phyloP scores from a whole-genome alignment of 192 early-diverging fungal species.

The Umbelopsis ramanniana region DNA sequence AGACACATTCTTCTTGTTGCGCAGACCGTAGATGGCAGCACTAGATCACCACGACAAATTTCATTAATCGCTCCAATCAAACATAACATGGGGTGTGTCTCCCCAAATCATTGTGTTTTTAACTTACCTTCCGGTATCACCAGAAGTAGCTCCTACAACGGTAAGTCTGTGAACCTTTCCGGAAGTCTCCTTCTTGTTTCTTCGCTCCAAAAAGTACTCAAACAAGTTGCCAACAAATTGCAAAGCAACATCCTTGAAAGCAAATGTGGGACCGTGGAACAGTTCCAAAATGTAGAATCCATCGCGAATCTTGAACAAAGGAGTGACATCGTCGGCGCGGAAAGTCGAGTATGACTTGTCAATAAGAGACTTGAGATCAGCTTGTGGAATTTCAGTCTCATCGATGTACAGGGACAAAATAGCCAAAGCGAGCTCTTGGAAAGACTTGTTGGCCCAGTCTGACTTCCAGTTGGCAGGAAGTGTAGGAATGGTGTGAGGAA shows the following conservation, averaged over 20 bases:
- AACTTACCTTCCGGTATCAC: conserved; percentile 86
- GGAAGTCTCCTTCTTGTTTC: conserved; percentile 57
- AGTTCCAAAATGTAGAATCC: conserved; percentile 86
- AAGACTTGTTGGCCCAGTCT: conserved; percentile 74
- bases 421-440: conserved; percentile 80
- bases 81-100: no score
- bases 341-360: conserved; percentile 82
- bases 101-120: not conserved
- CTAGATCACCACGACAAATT: conserved; percentile 47
- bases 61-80: not conserved
- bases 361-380: conserved; percentile 71
- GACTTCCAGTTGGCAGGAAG: conserved; percentile 73
- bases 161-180: conserved; percentile 68
- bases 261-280: conserved; percentile 97
- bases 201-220: conserved; percentile 92
- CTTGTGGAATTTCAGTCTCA: conserved; percentile 71
- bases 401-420: conserved; percentile 88
- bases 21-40: conserved; percentile 96
- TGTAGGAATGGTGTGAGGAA: conserved; percentile 82
- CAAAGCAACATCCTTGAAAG: conserved; percentile 98
- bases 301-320: conserved; percentile 67
- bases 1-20: conserved; percentile 89
- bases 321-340: conserved; percentile 74
- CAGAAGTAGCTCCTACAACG: conserved; percentile 94
- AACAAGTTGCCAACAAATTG: conserved; percentile 98